Percentiles rank a stretch among this genome's conserved stretches.
Evolutionary conservation across 768 basidiomycete genomes (phyloP).

Genomic region (Boletellus sp.): DNA sequence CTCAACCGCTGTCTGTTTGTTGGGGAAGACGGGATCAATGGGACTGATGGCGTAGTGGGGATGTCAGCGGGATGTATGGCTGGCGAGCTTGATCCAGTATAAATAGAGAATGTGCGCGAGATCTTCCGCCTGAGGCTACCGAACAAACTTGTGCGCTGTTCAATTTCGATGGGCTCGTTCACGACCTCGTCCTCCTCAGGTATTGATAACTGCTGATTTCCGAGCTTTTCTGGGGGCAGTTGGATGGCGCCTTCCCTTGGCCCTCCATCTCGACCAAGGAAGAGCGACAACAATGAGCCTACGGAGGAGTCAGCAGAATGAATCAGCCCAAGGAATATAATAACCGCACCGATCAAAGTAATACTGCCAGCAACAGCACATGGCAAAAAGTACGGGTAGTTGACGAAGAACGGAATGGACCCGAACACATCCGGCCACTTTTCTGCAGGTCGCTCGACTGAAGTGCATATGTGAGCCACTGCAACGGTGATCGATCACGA

Average conservation of each 20-base stretch:
- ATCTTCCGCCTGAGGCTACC: slow-evolving; percentile 45
- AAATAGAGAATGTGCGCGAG: slow-evolving; percentile 54
- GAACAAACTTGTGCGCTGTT: slow-evolving; percentile 34
- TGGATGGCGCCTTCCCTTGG: slow-evolving; percentile 83
- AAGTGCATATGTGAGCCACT: slow-evolving; percentile 9
- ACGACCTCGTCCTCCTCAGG: slow-evolving; percentile 62
- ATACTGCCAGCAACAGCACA: slow-evolving; percentile 74
- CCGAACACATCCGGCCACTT: slow-evolving; percentile 84
- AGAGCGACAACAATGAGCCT: slow-evolving; percentile 87
- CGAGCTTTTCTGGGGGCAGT: slow-evolving; percentile 72
- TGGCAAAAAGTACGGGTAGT: slow-evolving; percentile 89
- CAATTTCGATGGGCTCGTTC: slow-evolving; percentile 44
- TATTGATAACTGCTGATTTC: slow-evolving; percentile 44
- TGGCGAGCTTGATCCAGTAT: slow-evolving; percentile 52
- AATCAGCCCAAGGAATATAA: background rate
- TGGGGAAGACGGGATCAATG: slow-evolving; percentile 40
- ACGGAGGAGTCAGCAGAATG: background rate
- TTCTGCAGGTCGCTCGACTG: slow-evolving; percentile 78
- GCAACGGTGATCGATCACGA: background rate
- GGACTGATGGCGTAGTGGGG: slow-evolving; percentile 40
- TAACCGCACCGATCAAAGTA: slow-evolving; percentile 59
- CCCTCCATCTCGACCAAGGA: slow-evolving; percentile 89
- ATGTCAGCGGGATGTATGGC: slow-evolving; percentile 35
- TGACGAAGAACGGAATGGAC: slow-evolving; percentile 60
- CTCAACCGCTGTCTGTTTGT: slow-evolving; percentile 48